Percentiles rank a stretch among this genome's conserved stretches.
Evolutionary conservation across 73 alveolate genomes (phyloP).

Genomic region (Tetrahymena malaccensis): DNA sequence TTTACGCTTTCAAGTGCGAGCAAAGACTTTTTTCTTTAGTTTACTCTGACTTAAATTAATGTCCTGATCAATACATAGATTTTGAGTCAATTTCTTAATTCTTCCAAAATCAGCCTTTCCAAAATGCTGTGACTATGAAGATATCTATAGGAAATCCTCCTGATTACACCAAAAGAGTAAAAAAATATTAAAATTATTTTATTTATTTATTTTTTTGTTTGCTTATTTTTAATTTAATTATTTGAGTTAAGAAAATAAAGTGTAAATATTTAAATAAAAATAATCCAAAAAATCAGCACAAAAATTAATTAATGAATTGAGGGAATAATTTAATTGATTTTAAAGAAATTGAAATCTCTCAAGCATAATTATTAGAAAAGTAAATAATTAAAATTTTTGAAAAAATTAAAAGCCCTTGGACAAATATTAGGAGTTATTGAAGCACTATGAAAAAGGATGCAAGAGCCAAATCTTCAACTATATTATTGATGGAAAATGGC

Average conservation of each 20-base stretch:
- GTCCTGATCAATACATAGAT: not conserved
- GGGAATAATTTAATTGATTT: not conserved
- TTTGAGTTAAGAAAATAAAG: not conserved
- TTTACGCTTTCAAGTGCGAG: not conserved
- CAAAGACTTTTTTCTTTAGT: not conserved
- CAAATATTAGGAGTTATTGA: not conserved
- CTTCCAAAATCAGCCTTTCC: not conserved
- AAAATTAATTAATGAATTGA: too few relatives aligned
- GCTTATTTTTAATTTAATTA: not conserved
- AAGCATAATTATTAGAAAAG: not conserved
- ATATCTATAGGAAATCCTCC: not conserved
- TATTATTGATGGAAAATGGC: not conserved
- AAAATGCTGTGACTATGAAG: not conserved
- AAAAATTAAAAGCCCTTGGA: not conserved
- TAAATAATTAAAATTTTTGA: not conserved
- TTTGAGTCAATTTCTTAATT: not conserved
- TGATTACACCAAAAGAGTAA: not conserved
- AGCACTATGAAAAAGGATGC: not conserved
- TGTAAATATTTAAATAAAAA: not conserved
- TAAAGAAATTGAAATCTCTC: too few relatives aligned
- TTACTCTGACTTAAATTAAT: not conserved
- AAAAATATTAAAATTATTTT: not conserved
- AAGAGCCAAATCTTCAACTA: not conserved
- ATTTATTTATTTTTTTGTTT: not conserved
- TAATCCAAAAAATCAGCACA: not conserved